phyloP scores from a whole-genome alignment of 768 basidiomycete species.

The Rhodotorula paludigena region DNA sequence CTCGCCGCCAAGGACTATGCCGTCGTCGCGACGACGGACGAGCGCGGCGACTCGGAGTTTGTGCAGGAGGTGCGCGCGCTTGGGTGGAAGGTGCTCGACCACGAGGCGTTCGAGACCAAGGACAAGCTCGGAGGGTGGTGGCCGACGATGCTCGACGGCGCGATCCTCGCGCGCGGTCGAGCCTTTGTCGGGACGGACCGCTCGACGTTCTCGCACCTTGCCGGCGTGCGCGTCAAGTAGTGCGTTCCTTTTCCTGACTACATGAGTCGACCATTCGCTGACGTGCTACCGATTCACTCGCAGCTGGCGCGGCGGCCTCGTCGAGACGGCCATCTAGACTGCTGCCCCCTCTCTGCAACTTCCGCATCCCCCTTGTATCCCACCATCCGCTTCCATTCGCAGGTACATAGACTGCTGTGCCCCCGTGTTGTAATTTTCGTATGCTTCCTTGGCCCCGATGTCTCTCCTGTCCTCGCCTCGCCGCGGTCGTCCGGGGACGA shows the following conservation, averaged over 20 bases:
- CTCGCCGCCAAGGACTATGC: constrained; percentile 12
- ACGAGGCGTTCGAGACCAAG: constrained; percentile 27
- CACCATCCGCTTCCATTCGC: too few relatives aligned
- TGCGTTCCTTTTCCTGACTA: not conserved
- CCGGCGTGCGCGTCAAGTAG: constrained; percentile 30
- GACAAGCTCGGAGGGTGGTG: constrained; percentile 17
- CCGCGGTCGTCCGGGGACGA: too few relatives aligned
- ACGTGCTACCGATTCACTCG: not conserved
- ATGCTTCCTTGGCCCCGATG: too few relatives aligned
- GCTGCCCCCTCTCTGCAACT: too few relatives aligned
- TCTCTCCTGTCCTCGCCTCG: too few relatives aligned
- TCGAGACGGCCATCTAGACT: constrained; percentile 5
- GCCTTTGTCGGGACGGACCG: constrained; percentile 29
- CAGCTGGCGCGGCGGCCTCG: constrained; percentile 32
- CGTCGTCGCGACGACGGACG: constrained; percentile 37
- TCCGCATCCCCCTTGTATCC: too few relatives aligned
- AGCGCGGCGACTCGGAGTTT: constrained; percentile 18
- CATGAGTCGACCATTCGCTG: not conserved
- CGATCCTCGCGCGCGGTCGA: constrained; percentile 23
- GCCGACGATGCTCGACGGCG: constrained; percentile 31
- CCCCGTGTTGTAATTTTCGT: too few relatives aligned
- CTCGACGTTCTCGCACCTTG: constrained; percentile 27
- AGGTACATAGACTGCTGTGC: too few relatives aligned
- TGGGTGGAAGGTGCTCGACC: constrained; percentile 36
- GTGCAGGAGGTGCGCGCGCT: constrained; percentile 9